A percentile compares a stretch with the other conserved stretches of the same genome.
Evolutionary conservation across 2,329 filamentous ascomycete species (phyloP).

Genomic region (Alternaria sp.): DNA sequence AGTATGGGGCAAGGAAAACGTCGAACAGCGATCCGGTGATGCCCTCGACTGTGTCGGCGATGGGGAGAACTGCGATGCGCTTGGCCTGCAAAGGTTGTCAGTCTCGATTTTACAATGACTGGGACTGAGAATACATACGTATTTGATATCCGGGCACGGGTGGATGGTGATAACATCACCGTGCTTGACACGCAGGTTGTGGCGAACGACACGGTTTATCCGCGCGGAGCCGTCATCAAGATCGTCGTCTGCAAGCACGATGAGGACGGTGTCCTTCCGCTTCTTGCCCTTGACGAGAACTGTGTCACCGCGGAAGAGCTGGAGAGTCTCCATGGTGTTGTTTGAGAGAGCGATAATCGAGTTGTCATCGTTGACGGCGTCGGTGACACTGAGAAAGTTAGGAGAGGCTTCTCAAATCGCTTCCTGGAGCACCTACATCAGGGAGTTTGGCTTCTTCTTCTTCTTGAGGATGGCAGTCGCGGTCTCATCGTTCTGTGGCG

Average conservation of each 20-base stretch:
- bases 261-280: slow-evolving; percentile 98
- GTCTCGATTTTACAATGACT: slow-evolving; percentile 4
- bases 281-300: slow-evolving; percentile 99
- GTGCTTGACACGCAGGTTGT: slow-evolving; percentile 98
- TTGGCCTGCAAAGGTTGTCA: slow-evolving; percentile 74
- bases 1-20: slow-evolving; percentile 98
- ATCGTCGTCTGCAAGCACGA: slow-evolving; percentile 96
- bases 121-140: slow-evolving; percentile 69
- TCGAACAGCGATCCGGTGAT: slow-evolving; percentile 98
- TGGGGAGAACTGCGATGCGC: slow-evolving; percentile 96
- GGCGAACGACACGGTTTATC: slow-evolving; percentile 97
- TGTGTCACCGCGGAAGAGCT: slow-evolving; percentile 98
- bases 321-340: slow-evolving; percentile 97
- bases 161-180: slow-evolving; percentile 98
- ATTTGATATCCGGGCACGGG: slow-evolving; percentile 99
- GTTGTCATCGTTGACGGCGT: slow-evolving; percentile 99
- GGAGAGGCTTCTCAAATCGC: slow-evolving; percentile 8
- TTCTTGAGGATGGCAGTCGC: slow-evolving; percentile 98
- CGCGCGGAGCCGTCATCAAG: slow-evolving; percentile 96
- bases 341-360: slow-evolving; percentile 98
- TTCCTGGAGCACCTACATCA: slow-evolving; percentile 74
- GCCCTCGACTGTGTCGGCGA: slow-evolving; percentile 97
- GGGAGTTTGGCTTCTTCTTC: slow-evolving; percentile 99
- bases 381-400: slow-evolving; percentile 79
- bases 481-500: slow-evolving; percentile 80